These are phyloP conservation scores for Ophiostoma triangulosporum DNA, from an alignment of 2,329 filamentous ascomycete genomes.

Conservation along the genomic window DNA sequence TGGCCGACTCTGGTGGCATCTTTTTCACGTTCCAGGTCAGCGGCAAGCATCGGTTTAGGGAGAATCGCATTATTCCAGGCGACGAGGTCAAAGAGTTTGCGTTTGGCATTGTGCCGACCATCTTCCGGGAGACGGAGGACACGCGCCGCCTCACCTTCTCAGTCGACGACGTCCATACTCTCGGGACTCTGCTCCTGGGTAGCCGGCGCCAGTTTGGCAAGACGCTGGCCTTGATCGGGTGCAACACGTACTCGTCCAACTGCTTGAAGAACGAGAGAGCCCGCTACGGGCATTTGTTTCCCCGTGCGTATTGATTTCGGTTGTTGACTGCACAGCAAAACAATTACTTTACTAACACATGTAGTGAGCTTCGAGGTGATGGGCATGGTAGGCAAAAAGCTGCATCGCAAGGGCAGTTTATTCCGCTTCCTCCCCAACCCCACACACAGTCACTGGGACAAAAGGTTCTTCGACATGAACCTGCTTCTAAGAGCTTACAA, in stretches of 20 bases:
- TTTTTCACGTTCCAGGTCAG: constrained; percentile 42
- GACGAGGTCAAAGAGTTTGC: constrained; percentile 40
- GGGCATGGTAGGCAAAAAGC: constrained; percentile 40
- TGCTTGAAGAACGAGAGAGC: constrained; percentile 26
- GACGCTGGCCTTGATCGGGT: constrained; percentile 39
- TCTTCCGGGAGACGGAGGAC: constrained; percentile 31
- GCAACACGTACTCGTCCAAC: constrained; percentile 37
- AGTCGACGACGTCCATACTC: constrained; percentile 28
- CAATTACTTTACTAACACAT: background rate
- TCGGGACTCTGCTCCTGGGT: constrained; percentile 33
- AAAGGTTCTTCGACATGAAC: constrained; percentile 30
- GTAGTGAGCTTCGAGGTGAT: constrained; percentile 43
- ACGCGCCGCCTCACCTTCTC: constrained; percentile 25
- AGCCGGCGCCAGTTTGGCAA: constrained; percentile 35
- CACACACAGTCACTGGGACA: constrained; percentile 40
- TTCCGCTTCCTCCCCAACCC: constrained; percentile 45
- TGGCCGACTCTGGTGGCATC: constrained; percentile 37
- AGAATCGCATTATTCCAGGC: constrained; percentile 38
- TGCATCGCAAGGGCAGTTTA: constrained; percentile 34
- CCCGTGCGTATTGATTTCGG: constrained; percentile 24
- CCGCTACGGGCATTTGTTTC: constrained; percentile 34
- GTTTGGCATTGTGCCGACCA: constrained; percentile 42
- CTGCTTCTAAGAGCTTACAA: constrained; percentile 19
- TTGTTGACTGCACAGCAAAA: background rate
- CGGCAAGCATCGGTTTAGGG: constrained; percentile 33